Evolutionary conservation across 306 rosid species (phyloP).

Genomic region (Vachellia collinsii): DNA sequence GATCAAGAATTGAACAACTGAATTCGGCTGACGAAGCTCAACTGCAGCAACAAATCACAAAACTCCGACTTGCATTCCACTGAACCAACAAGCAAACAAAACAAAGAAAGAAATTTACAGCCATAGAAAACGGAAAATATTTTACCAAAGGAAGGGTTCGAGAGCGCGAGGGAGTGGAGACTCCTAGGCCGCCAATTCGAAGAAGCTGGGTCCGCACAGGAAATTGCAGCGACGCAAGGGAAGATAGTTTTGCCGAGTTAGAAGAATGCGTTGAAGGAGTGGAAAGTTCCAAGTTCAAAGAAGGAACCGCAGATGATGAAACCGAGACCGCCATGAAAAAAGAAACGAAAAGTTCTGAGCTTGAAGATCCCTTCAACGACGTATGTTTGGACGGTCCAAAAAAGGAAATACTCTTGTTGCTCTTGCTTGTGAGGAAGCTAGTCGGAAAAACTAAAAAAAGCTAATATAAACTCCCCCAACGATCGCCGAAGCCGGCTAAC

Average conservation of each 20-base stretch:
- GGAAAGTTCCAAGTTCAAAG: slow-evolving; percentile 37
- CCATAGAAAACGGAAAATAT: neutral
- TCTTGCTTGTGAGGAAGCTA: no score
- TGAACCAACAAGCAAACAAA: neutral
- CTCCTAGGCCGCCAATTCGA: slow-evolving; percentile 38
- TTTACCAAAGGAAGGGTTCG: slow-evolving; percentile 56
- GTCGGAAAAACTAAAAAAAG: no score
- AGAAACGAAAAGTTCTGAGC: neutral
- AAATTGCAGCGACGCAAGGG: slow-evolving; percentile 49
- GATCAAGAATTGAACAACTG: neutral
- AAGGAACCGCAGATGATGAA: slow-evolving; percentile 43
- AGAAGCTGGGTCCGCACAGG: slow-evolving; percentile 40
- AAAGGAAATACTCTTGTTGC: no score
- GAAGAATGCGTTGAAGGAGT: slow-evolving; percentile 28
- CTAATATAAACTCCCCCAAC: no score
- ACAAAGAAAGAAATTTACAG: neutral
- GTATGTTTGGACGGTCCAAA: neutral
- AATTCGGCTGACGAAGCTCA: neutral
- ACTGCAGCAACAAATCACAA: neutral
- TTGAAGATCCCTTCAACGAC: neutral
- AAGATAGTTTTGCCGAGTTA: slow-evolving; percentile 29
- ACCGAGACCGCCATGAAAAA: slow-evolving; percentile 56
- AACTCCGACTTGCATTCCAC: neutral
- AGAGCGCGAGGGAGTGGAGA: slow-evolving; percentile 39
- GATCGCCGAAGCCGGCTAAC: neutral